Evolutionary conservation across 2,329 filamentous ascomycete species (phyloP), one percentile per base, ranked within the genome.

Genomic region (Aspergillus carbonarius): DNA sequence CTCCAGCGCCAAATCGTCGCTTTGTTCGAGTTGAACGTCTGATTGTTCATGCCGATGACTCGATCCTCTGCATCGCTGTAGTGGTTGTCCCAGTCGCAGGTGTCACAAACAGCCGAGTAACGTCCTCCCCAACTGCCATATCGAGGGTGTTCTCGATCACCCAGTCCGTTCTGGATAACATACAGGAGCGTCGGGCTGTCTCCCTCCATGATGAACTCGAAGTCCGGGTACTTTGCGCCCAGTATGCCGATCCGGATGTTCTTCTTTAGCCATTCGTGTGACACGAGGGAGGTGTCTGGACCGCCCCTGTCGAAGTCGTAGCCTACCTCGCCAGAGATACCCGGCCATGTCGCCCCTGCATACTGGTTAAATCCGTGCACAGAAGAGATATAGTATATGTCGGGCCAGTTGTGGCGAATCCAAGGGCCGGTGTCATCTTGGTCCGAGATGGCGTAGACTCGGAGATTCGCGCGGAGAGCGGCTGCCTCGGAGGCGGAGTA

Each of bases 351-450:
- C 0, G 84, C 83, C 53, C 79, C 64, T 2, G 75, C 76, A 60
- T 86, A 87, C 49, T 81, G 74, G 62, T 82, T 82, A 78, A 80
- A 86, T 6, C 78, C 82, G 64, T 86, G 84, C 1, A 85, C 68
- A 0, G 81, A 83, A 13, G 73, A 74, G 55, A 87, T 84, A 68
- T 84, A 86, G 63, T 83, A 81, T 6, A 86, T 66, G 25, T 82
- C 78, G 0, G 84, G 82, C 59, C 80, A 86, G 2, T 76, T 78
- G 47, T 74, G 70, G 15, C 84, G 79, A 35, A 87, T 81, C 83
- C 83, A 86, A 0, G 78, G 70, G 0, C 82, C 83, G 0, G 81
- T 80, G 60, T 87, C 80, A 60, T 86, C 84, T 62, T 86, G 84
- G 61, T 86, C 84, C 6, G 82, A 85, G 55, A 86, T 85, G 35